Evolutionary conservation across 306 rosid genomes (phyloP).

Genomic region (Inga laurina): DNA sequence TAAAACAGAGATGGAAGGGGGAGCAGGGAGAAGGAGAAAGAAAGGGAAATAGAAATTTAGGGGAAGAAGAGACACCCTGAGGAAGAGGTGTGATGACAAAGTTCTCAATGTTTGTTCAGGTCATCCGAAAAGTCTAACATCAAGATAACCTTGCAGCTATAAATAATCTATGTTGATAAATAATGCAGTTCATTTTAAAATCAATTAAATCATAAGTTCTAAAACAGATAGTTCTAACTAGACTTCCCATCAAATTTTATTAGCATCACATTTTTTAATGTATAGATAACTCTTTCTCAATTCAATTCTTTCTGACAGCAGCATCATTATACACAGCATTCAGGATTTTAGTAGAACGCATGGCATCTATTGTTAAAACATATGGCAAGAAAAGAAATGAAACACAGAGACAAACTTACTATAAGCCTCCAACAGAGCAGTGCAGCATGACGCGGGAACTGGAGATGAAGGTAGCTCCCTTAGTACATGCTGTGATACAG

Average conservation of each 20-base stretch:
- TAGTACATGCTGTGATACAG: conserved; percentile 80
- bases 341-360: conserved; percentile 7
- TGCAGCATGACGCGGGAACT: conserved; percentile 98
- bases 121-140: too few species aligned
- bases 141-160: too few species aligned
- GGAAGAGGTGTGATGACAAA: too few species aligned
- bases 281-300: too few species aligned
- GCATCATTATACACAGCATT: background rate
- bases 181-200: too few species aligned
- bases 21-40: too few species aligned
- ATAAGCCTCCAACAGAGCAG: conserved; percentile 93
- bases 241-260: background rate
- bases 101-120: too few species aligned
- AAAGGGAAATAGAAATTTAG: too few species aligned
- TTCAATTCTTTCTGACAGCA: background rate
- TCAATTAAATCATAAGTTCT: background rate
- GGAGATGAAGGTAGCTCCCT: conserved; percentile 99
- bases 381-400: conserved; percentile 10
- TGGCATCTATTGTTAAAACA: conserved; percentile 14
- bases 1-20: too few species aligned
- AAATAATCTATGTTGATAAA: background rate
- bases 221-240: background rate
- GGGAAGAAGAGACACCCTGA: too few species aligned
- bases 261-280: background rate
- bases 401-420: conserved; percentile 61